Base-by-base conservation (phyloP, 257 asterid genomes). In the Fraxinus cuspidata region DNA sequence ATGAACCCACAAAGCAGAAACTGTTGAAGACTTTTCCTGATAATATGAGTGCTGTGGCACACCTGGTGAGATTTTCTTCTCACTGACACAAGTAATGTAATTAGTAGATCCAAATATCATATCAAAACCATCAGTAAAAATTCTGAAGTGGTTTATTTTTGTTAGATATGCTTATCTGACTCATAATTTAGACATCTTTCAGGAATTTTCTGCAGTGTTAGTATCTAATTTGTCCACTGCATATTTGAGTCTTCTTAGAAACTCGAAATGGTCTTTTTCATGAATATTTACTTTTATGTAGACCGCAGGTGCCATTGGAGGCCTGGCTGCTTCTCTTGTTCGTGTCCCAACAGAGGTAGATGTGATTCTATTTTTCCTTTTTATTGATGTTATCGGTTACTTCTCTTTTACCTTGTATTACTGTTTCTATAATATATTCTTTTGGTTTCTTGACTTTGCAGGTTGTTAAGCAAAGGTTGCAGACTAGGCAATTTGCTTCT, bases 401-500 rank as follows among this genome's bases (percentile, higher is more conserved):
- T 77, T 83, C 69, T 28, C 10, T 76, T 63, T 23, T 76, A 71
- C 77, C 78, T 31, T n/a, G n/a, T n/a, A n/a, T 51, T 73, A 71
- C 42, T 51, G 71, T 79, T 85, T 78, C 81, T 63, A 0, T 79
- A 71, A 40, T 76, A 80, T 86, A 78, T 49, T 75, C 51, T 71
- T 63, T 27, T 15, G 69, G 68, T 68, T 77, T 83, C 71, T 74
- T 84, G 81, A 70, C 78, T 75, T 77, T 85, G 75, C 88, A 95
- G 99, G 99, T 95, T 83, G 94, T 95, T 82, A 95, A 95, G 91
- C 97, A 91, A 83, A 90, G 99, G 73, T 86, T 95, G 98, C 99
- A 95, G 81, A 95, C 98, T 31, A 87, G 93, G 74, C 99, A 95
- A 85, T 95, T 95, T 89, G 84, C 87, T 76, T 93, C 99, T 72